Evolutionary conservation across 1,284 basidiomycete genomes (phyloP).

Genomic region (Puccinia hordei): DNA sequence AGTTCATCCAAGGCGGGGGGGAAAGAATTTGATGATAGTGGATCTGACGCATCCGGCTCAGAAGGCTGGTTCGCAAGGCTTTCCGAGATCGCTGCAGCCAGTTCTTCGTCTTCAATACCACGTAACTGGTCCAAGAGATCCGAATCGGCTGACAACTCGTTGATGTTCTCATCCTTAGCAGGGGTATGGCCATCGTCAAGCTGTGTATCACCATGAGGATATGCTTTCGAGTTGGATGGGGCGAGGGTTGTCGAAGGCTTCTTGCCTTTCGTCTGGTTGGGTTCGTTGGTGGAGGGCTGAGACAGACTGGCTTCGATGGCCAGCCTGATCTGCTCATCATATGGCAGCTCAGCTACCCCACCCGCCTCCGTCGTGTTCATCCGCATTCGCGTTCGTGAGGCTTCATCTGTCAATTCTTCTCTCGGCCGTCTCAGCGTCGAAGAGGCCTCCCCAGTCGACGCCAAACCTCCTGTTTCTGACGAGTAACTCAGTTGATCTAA

Average conservation of each 20-base stretch:
- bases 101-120: conserved; percentile 26
- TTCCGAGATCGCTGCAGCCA: conserved; percentile 35
- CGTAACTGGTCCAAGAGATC: background rate
- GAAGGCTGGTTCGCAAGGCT: conserved; percentile 17
- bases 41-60: background rate
- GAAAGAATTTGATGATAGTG: background rate
- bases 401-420: conserved; percentile 6
- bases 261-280: background rate
- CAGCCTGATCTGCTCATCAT: conserved; percentile 37
- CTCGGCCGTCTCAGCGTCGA: conserved; percentile 16
- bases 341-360: background rate
- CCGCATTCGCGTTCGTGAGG: conserved; percentile 18
- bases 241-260: background rate
- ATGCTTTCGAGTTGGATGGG: background rate
- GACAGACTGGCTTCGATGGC: conserved; percentile 43
- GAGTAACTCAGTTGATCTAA: conserved; percentile 7
- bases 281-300: background rate
- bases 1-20: conserved; percentile 2
- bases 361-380: background rate
- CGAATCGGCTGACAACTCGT: background rate
- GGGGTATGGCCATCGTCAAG: background rate
- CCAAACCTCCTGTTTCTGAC: background rate
- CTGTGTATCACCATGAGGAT: background rate
- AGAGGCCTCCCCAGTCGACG: background rate
- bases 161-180: background rate